Evolutionary conservation across 371 early-diverging fungal species (phyloP).

Genomic region (Zancudomyces culisetae): DNA sequence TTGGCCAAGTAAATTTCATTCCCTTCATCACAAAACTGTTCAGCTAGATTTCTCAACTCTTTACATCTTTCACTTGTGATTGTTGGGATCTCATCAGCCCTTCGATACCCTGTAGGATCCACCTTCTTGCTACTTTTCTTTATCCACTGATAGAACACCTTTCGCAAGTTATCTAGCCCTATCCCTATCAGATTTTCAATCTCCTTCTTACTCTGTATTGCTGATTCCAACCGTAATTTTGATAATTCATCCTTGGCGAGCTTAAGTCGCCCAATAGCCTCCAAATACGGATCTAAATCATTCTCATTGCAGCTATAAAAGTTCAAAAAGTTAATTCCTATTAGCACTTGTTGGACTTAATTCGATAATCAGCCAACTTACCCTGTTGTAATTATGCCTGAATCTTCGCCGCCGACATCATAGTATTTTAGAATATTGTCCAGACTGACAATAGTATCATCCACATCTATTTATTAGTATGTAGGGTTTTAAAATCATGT

Average conservation of each 20-base stretch:
- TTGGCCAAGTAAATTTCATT: constrained; percentile 40
- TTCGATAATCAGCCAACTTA: constrained; percentile 1
- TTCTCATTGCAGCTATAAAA: constrained; percentile 21
- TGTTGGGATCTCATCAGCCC: constrained; percentile 18
- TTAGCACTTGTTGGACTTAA: not conserved
- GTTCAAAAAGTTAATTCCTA: not conserved
- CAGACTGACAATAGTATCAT: constrained; percentile 41
- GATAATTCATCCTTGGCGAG: constrained; percentile 33
- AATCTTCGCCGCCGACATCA: constrained; percentile 56
- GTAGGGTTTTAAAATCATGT: constrained; percentile 6
- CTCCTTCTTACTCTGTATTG: constrained; percentile 19
- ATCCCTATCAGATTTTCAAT: constrained; percentile 27
- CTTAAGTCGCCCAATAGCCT: constrained; percentile 32
- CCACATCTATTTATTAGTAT: constrained; percentile 30
- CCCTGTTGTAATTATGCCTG: constrained; percentile 40
- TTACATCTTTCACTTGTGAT: constrained; percentile 18
- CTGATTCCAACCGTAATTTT: constrained; percentile 26
- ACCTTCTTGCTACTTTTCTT: constrained; percentile 27
- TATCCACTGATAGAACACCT: constrained; percentile 32
- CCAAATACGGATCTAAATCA: constrained; percentile 30
- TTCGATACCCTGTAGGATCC: constrained; percentile 18
- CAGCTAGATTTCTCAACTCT: constrained; percentile 38
- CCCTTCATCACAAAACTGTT: constrained; percentile 34
- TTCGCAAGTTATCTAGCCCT: constrained; percentile 24
- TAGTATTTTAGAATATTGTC: constrained; percentile 56